Evolutionary conservation across 208 protist species (phyloP).

Genomic region (Phytomonas sp.): DNA sequence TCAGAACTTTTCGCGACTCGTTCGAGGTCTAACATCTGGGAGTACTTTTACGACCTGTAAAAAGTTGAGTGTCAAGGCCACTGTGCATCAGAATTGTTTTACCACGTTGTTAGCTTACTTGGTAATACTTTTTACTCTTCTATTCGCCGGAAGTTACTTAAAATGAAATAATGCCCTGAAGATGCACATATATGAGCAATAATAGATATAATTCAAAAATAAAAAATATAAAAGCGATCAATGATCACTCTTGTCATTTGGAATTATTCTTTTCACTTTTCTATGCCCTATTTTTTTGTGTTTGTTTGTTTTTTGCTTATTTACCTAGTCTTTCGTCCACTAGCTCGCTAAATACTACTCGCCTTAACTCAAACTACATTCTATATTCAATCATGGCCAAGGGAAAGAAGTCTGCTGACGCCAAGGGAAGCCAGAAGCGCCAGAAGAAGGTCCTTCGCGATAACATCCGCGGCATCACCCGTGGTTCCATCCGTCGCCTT

Average conservation of each 20-base stretch:
- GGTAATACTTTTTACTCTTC: background rate
- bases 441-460: constrained; percentile 85
- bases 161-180: background rate
- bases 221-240: background rate
- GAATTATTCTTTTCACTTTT: constrained; percentile 8
- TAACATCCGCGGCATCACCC: constrained; percentile 81
- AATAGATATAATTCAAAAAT: background rate
- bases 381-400: constrained; percentile 42
- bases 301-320: background rate
- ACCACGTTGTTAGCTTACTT: background rate
- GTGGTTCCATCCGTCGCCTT: constrained; percentile 83
- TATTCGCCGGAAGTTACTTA: background rate
- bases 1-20: background rate
- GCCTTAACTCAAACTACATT: background rate
- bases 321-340: background rate
- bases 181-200: background rate
- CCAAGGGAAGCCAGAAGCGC: constrained; percentile 71
- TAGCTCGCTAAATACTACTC: background rate
- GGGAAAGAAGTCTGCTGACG: constrained; percentile 62
- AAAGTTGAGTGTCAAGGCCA: background rate
- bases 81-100: background rate
- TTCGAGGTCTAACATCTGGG: background rate
- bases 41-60: background rate
- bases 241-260: background rate
- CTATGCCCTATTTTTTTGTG: background rate